phyloP scores from a whole-genome alignment of 192 early-diverging fungal species.

The Rhizoclosmatium globosum region DNA sequence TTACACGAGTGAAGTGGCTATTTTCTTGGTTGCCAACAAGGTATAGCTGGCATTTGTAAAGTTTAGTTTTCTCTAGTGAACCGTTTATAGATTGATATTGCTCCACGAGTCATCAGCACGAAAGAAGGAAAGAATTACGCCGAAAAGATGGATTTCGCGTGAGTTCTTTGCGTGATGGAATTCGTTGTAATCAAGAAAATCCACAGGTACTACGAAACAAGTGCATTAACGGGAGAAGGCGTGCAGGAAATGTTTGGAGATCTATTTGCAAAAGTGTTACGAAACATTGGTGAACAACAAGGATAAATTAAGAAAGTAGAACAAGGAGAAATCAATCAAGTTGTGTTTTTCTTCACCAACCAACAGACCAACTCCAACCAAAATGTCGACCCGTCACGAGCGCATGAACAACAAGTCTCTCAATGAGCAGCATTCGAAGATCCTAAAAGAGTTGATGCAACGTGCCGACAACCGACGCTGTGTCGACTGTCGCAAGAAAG shows the following conservation, averaged over 20 bases:
- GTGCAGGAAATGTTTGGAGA: conserved; percentile 55
- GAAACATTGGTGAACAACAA: conserved; percentile 1
- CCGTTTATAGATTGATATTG: conserved; percentile 37
- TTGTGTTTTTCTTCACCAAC: background rate
- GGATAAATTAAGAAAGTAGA: background rate
- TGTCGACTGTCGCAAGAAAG: conserved; percentile 84
- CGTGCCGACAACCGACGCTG: conserved; percentile 75
- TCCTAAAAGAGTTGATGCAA: conserved; percentile 76
- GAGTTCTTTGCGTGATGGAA: conserved; percentile 3
- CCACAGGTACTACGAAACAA: conserved; percentile 62
- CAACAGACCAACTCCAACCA: background rate
- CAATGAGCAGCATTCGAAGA: conserved; percentile 75
- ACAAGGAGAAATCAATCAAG: background rate
- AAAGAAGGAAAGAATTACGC: conserved; percentile 50
- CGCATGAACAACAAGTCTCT: conserved; percentile 74
- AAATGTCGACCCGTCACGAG: conserved; percentile 64
- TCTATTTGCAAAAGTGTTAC: conserved; percentile 48
- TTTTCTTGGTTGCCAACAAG: conserved; percentile 62
- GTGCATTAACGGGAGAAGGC: conserved; percentile 52
- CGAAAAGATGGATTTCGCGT: conserved; percentile 44
- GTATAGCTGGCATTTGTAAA: background rate
- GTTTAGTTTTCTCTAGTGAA: background rate
- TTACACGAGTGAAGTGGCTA: conserved; percentile 41
- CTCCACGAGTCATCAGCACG: conserved; percentile 44
- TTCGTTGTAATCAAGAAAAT: background rate